phyloP scores from a whole-genome alignment of 2,329 filamentous ascomycete genomes.

The Dothidotthia symphoricarpi region DNA sequence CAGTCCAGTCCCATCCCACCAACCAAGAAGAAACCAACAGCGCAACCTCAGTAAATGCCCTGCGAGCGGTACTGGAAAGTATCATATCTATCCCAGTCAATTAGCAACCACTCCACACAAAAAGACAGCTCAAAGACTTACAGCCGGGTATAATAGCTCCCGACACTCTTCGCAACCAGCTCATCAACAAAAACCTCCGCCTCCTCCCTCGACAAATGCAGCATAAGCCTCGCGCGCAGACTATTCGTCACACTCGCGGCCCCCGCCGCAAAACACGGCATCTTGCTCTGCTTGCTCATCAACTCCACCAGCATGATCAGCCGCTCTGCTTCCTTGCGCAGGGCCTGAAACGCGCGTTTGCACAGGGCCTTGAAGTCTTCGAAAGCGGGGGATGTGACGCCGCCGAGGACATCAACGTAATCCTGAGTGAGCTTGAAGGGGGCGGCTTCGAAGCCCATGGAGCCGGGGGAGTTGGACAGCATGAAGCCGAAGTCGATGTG shows the following conservation, averaged over 20 bases:
- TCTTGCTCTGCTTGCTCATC: slow-evolving; percentile 79
- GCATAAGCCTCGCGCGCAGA: slow-evolving; percentile 72
- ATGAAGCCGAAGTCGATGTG: slow-evolving; percentile 91
- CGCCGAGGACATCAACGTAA: slow-evolving; percentile 80
- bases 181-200: slow-evolving; percentile 81
- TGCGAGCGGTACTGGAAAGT: slow-evolving; percentile 86
- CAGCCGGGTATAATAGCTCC: slow-evolving; percentile 84
- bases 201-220: slow-evolving; percentile 79
- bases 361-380: slow-evolving; percentile 75
- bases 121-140: slow-evolving; percentile 46
- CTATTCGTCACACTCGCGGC: slow-evolving; percentile 68
- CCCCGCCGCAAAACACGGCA: slow-evolving; percentile 76
- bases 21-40: neutral
- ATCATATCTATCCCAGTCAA: slow-evolving; percentile 62
- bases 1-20: no score
- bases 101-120: neutral
- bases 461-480: slow-evolving; percentile 81
- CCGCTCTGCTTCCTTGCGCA: slow-evolving; percentile 74
- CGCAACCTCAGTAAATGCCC: slow-evolving; percentile 68
- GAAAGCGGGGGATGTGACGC: slow-evolving; percentile 66
- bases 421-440: slow-evolving; percentile 85
- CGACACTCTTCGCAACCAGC: slow-evolving; percentile 74
- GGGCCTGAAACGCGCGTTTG: slow-evolving; percentile 80
- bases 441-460: slow-evolving; percentile 80
- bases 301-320: slow-evolving; percentile 79